Percentiles rank a stretch among this genome's conserved stretches.
Conservation (phyloP, 139 green algal genomes). For the Zygnema circumcarinatum region DNA sequence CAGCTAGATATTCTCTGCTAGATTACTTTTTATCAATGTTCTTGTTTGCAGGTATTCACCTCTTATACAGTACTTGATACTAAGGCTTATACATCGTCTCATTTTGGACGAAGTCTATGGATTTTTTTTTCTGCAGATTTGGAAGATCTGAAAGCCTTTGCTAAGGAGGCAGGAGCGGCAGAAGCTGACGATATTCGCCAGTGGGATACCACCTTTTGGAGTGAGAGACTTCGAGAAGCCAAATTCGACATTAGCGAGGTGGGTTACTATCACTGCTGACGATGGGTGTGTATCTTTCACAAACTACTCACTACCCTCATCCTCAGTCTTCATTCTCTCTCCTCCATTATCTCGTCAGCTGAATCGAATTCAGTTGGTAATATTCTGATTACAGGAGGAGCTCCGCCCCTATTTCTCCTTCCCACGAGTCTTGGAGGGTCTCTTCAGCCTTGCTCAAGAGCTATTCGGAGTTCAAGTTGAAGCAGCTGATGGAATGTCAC, state of each 20-base stretch:
- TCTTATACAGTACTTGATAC: no score
- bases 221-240: conserved; percentile 78
- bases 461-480: conserved; percentile 90
- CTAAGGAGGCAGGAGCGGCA: conserved; percentile 48
- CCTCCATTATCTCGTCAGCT: no score
- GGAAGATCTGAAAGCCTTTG: conserved; percentile 75
- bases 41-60: no score
- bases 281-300: background rate
- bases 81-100: no score
- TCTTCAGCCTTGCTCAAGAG: conserved; percentile 84
- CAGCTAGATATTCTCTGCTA: background rate
- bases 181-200: conserved; percentile 62
- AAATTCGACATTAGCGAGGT: conserved; percentile 86
- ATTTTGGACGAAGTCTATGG: no score
- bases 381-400: conserved; percentile 20
- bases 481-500: conserved; percentile 80
- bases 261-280: conserved; percentile 16
- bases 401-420: conserved; percentile 87
- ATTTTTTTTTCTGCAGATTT: conserved; percentile 72
- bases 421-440: conserved; percentile 80
- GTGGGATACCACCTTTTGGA: conserved; percentile 93
- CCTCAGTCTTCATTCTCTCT: no score
- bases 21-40: no score
- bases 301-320: no score
- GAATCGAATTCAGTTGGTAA: no score